Evolutionary conservation across 2,329 filamentous ascomycete species (phyloP), one percentile per base, ranked within the genome.

Genomic region (Microdochium nivale): DNA sequence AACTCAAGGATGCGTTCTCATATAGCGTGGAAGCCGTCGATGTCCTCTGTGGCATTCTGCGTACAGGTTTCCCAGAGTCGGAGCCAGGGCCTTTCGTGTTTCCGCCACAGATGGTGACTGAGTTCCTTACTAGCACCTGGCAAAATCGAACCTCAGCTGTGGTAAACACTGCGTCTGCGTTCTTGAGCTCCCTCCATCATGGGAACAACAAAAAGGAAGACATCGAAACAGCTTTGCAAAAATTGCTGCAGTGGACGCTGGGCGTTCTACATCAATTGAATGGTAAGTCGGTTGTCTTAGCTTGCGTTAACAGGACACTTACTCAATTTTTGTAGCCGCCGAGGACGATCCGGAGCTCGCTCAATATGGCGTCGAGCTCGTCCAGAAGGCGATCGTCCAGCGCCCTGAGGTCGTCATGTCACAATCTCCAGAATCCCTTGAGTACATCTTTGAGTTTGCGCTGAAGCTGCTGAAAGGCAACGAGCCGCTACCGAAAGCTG

Each of bases 71-170:
- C 60, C 84, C 84, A 1, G 89, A 95, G 65, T 78, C 76, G 0
- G 79, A 83, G 25, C 80, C 86, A 2, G 88, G 88, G 0, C 86
- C 88, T 1, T 92, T 94, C 59, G 87, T 91, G 9, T 81, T 95
- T 54, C 78, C 84, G 2, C 75, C 86, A 0, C 70, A 76, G 1
- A 75, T 82, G 56, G 80, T 88, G n/a, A 80, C 83, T 11, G 74
- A 81, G 43, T 86, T 87, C 62, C 74, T 94, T 47, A 73, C 78
- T 3, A 78, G 77, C 23, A 73, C 69, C 1, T 68, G 78, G 35
- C 70, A 78, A n/a, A 86, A 80, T 10, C 84, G 86, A 47, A 73
- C 89, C 35, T 86, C 86, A 2, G 77, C 79, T 3, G 74, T 91
- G 10, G 79, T 94, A 27, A 83, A 81, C 52, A 88, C 86, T 3